Evolutionary conservation across 2,329 filamentous ascomycete species (phyloP), one percentile per base, ranked within the genome.

Genomic region (Cladosporium sphaerospermum): DNA sequence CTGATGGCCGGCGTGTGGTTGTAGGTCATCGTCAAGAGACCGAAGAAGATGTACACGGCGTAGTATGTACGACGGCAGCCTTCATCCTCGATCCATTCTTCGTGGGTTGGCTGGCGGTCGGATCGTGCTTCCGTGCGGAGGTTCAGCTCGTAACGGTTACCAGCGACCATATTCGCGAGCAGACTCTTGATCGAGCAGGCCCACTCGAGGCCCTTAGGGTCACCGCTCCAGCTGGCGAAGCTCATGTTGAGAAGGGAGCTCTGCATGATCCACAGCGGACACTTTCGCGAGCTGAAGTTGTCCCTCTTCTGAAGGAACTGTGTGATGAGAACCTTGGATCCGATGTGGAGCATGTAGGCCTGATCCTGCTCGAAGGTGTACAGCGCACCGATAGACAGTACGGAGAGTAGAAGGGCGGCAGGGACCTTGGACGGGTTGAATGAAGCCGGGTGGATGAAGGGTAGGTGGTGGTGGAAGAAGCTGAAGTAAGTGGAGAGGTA

Each of bases 31-130:
- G 93, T 97, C 62, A 97, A 75, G 64, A 97, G 80, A 53, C 93
- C 93, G 67, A 97, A 97, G 81, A 97, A 97, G 71, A 97, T 96
- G 76, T 97, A 99, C 56, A 97, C 93, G 1, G 93, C 92, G 65
- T 95, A 99, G 74, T 97, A 99, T 1, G 93, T 97, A 56, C 93
- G 88, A 55, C 92, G 84, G 70, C 93, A 96, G 47, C 92, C 90
- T 72, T 99, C 93, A 66, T 99, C 93, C 64, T 95, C 90, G 42
- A 97, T 85, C 93, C 93, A 99, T 67, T 97, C 89, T 13, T 86
- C 81, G 54, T 91, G 88, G 37, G 81, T 89, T 1, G 92, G 89
- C 56, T 81, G 79, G 28, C 82, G 78, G 42, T 82, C 85, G 63
- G 89, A 86, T 53, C 93, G 89, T 57, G 87, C 89, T 67, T 97